These are phyloP conservation scores for Fusarium staphyleae DNA, from an alignment of 2,329 filamentous ascomycete genomes.

Conservation along the genomic window DNA sequence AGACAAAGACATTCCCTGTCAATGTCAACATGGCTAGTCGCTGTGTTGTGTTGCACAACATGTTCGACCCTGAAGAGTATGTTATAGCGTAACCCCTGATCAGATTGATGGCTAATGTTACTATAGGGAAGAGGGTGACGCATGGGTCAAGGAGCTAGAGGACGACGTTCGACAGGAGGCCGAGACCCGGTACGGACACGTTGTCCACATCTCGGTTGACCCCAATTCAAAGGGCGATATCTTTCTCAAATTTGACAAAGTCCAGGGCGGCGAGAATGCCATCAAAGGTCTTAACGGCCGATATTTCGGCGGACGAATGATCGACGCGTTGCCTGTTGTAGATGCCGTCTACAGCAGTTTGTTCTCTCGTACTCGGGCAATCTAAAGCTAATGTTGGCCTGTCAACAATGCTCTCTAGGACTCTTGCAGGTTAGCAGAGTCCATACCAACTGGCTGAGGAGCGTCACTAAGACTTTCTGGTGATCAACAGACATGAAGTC, in stretches of 20 bases:
- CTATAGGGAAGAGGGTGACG: constrained; percentile 80
- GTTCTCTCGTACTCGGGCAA: constrained; percentile 85
- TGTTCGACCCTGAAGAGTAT: constrained; percentile 92
- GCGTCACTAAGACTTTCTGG: constrained; percentile 41
- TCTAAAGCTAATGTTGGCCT: constrained; percentile 69
- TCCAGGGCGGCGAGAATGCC: constrained; percentile 94
- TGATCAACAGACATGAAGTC: constrained; percentile 42
- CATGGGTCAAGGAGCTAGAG: constrained; percentile 92
- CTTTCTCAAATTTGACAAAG: constrained; percentile 97
- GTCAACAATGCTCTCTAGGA: constrained; percentile 57
- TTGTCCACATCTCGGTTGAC: constrained; percentile 96
- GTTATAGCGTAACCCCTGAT: constrained; percentile 47
- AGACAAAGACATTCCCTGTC: constrained; percentile 78
- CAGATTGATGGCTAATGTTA: constrained; percentile 43
- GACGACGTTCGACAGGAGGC: constrained; percentile 93
- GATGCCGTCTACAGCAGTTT: constrained; percentile 98
- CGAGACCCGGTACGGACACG: constrained; percentile 93
- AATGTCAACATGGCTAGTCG: constrained; percentile 92
- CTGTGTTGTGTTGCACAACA: constrained; percentile 93
- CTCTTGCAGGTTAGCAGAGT: constrained; percentile 49
- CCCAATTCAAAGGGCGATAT: constrained; percentile 94
- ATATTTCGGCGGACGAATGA: constrained; percentile 91
- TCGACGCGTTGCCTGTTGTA: constrained; percentile 94
- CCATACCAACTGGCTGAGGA: constrained; percentile 35
- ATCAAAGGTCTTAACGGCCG: constrained; percentile 97